These are phyloP conservation scores for Guyanaporus albipodus DNA, from an alignment of 768 basidiomycete species.

Conservation along the genomic window DNA sequence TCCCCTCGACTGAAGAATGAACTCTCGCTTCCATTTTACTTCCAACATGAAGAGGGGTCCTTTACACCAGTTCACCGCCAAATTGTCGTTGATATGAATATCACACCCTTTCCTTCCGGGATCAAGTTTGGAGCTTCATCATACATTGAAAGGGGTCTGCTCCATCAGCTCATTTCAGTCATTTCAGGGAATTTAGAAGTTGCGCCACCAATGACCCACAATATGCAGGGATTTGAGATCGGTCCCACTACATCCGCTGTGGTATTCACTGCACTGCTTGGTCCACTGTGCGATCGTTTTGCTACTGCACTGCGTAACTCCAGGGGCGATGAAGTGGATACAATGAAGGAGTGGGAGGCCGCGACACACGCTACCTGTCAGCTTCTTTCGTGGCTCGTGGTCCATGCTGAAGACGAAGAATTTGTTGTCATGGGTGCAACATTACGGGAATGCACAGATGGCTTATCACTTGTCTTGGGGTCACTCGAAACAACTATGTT, in stretches of 20 bases:
- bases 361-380: slow-evolving; percentile 41
- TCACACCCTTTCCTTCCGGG: slow-evolving; percentile 48
- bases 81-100: slow-evolving; percentile 47
- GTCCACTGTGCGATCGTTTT: slow-evolving; percentile 44
- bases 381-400: slow-evolving; percentile 44
- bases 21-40: slow-evolving; percentile 13
- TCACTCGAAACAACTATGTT: slow-evolving; percentile 33
- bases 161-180: slow-evolving; percentile 52
- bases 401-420: slow-evolving; percentile 34
- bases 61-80: slow-evolving; percentile 11
- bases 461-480: slow-evolving; percentile 37
- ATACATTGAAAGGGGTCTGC: slow-evolving; percentile 57
- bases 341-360: slow-evolving; percentile 37
- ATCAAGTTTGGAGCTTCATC: slow-evolving; percentile 48
- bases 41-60: slow-evolving; percentile 10
- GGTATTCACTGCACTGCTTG: slow-evolving; percentile 43
- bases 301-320: slow-evolving; percentile 36
- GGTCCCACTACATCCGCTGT: slow-evolving; percentile 39
- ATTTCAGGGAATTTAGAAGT: slow-evolving; percentile 27
- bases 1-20: slow-evolving; percentile 9
- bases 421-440: slow-evolving; percentile 27
- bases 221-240: slow-evolving; percentile 41
- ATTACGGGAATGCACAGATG: slow-evolving; percentile 36
- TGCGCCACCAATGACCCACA: slow-evolving; percentile 29
- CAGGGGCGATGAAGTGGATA: slow-evolving; percentile 22